Evolutionary conservation across 2,329 filamentous ascomycete genomes (phyloP), one percentile per base, ranked within the genome.

Genomic region (Plenodomus lindquistii): DNA sequence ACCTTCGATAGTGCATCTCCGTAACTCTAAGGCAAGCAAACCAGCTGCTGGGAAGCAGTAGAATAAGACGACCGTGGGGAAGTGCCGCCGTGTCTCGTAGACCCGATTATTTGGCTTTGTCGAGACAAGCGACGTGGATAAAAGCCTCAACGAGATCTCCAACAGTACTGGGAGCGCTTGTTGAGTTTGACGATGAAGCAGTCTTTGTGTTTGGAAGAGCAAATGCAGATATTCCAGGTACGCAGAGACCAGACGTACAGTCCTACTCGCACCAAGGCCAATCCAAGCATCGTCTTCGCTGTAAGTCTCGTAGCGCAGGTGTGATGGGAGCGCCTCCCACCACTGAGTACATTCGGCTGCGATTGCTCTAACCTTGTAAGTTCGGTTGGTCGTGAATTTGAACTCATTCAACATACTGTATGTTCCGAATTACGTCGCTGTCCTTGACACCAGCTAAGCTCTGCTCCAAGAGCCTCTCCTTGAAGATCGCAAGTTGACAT

Each of bases 11-110:
- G 66, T 72, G 42, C 67, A 70, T 40, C 64, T 50, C 16, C 69
- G 52, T 7, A 72, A 59, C 49, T 72, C 68, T 6, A 71, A 57
- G 1, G 68, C 68, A 0, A 72, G 54, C 4, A 70, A 59, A 15
- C 69, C 68, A 8, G 69, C 67, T 21, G 65, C 63, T n/a, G 68
- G 68, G 37, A 69, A 63, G 44, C 67, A 70, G 50, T 66, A 69
- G 43, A 70, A 70, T n/a, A 71, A 57, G 1, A 69, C 66, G 35
- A 69, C 57, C 1, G 65, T 66, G 1, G 68, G 62, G 20, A 68
- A 69, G 43, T 71, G 67, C 4, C 69, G 53, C 37, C 65, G 57
- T 3, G 62, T 62, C 40, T 60, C 55, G 50, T 71, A 69, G 1
- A 54, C 50, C 19, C 63, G 58, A 13, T 65, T 66, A n/a, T 65